A percentile compares a stretch with the other conserved stretches of the same genome.
Evolutionary conservation across 768 basidiomycete genomes (phyloP).

Genomic region (Fomitopsis pulvina): DNA sequence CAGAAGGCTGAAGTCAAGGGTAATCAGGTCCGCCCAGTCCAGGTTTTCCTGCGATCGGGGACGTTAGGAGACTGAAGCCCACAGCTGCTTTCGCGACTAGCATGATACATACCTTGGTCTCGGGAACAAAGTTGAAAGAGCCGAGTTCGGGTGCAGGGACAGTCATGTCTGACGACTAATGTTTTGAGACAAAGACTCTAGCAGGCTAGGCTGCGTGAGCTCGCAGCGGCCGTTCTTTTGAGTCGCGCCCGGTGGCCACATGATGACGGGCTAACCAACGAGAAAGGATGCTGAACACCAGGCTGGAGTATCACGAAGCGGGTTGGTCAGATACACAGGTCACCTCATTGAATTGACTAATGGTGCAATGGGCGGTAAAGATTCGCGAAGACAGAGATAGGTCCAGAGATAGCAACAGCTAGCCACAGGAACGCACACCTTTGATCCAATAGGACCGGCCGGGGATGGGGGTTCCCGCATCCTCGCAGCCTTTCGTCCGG

Average conservation of each 20-base stretch:
- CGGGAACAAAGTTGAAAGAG: conserved; percentile 32
- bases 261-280: background rate
- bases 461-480: too few species aligned
- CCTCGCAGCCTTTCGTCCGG: too few species aligned
- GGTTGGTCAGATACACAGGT: background rate
- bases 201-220: background rate
- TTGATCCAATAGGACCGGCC: too few species aligned
- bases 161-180: conserved; percentile 21
- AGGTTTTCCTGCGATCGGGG: conserved; percentile 32
- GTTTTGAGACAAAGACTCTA: background rate
- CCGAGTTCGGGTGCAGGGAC: conserved; percentile 34
- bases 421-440: background rate
- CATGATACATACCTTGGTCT: conserved; percentile 32
- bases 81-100: too few species aligned
- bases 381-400: background rate
- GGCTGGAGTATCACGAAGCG: background rate
- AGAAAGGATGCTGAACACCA: background rate
- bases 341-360: conserved; percentile 2
- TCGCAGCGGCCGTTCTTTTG: conserved; percentile 11
- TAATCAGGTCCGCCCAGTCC: conserved; percentile 43
- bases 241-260: conserved; percentile 1
- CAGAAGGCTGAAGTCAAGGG: conserved; percentile 37
- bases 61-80: background rate
- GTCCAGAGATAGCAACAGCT: background rate
- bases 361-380: conserved; percentile 1